Evolutionary conservation across 176 grass and related monocot genomes (phyloP), one percentile per base, ranked within the genome.

Genomic region (Hordeum marinum): DNA sequence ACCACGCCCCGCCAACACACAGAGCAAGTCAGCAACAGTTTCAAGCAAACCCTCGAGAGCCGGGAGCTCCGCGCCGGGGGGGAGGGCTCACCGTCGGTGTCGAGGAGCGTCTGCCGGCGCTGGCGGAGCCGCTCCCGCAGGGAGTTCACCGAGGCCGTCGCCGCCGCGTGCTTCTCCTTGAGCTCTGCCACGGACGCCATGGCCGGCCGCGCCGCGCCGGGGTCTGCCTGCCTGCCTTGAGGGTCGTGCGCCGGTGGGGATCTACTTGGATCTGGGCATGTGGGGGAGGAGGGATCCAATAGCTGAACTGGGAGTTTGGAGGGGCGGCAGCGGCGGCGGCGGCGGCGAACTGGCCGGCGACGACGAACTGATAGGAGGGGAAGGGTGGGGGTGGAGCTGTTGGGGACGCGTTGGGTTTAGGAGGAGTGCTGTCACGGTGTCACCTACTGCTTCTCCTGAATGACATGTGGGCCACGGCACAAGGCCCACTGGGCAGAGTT

Each of bases 161-260:
- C 93, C 26, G 79, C 85, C 6, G 83, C 78, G 72, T 98, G 93
- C 89, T 87, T 85, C 85, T 94, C 91, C 87, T 98, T 98, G 67
- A 98, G 88, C 86, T 98, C 96, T 63, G 88, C 93, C 73, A 98
- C 96, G 31, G 96, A 98, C 88, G 90, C 77, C 88, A 92, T 84
- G 87, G 42, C n/a, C 21, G 57, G 41, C 15, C 11, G 70, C 59
- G 82, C 65, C 50, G 82, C 67, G 20, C 46, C 15, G 35, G 45
- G 79, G 29, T 29, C 57, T 9, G 63, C 0, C 27, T 26, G 27
- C 1, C 57, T 24, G 5, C 75, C 63, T 34, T 12, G 0, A 64
- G 45, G 41, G 59, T 46, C 74, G 84, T 34, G 84, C 64, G 37
- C 64, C 24, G 46, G 46, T 43, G 23, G 31, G 20, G 63, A 42